Evolutionary conservation across 2,329 filamentous ascomycete species (phyloP).

Genomic region (Pseudophaeomoniella oleicola): DNA sequence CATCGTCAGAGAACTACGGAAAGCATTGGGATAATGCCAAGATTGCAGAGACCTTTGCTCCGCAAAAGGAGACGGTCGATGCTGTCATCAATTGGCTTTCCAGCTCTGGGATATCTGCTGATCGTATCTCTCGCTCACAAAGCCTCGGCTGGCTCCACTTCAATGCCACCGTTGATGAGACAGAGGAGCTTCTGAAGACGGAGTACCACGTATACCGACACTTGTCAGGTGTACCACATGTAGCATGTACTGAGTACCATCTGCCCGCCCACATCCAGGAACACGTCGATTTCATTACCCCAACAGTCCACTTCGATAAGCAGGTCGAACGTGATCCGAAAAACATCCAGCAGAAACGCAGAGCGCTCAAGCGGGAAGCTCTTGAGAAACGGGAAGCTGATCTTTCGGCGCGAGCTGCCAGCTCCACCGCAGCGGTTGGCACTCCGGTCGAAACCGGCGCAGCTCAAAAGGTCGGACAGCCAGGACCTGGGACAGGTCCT

Average conservation of each 20-base stretch:
- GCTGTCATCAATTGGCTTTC: slow-evolving; percentile 31
- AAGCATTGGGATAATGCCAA: slow-evolving; percentile 27
- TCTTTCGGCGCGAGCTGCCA: not conserved
- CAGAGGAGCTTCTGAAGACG: slow-evolving; percentile 37
- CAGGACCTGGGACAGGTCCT: not conserved
- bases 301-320: slow-evolving; percentile 36
- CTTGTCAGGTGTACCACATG: slow-evolving; percentile 12
- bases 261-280: slow-evolving; percentile 31
- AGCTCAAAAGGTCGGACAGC: not conserved
- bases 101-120: slow-evolving; percentile 26
- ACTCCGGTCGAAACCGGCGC: slow-evolving; percentile 1
- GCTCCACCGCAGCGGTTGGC: slow-evolving; percentile 1
- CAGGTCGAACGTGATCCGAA: slow-evolving; percentile 8
- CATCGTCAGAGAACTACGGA: slow-evolving; percentile 26
- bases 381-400: slow-evolving; percentile 4
- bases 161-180: slow-evolving; percentile 38
- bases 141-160: slow-evolving; percentile 41
- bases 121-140: slow-evolving; percentile 34
- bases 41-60: slow-evolving; percentile 28
- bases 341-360: not conserved
- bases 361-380: not conserved
- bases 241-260: slow-evolving; percentile 24
- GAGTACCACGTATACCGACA: slow-evolving; percentile 39
- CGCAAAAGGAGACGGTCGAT: slow-evolving; percentile 27
- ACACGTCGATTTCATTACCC: slow-evolving; percentile 43